Base-by-base conservation (phyloP, 179 eudicot genomes). In the Heliamphora ciliata region DNA sequence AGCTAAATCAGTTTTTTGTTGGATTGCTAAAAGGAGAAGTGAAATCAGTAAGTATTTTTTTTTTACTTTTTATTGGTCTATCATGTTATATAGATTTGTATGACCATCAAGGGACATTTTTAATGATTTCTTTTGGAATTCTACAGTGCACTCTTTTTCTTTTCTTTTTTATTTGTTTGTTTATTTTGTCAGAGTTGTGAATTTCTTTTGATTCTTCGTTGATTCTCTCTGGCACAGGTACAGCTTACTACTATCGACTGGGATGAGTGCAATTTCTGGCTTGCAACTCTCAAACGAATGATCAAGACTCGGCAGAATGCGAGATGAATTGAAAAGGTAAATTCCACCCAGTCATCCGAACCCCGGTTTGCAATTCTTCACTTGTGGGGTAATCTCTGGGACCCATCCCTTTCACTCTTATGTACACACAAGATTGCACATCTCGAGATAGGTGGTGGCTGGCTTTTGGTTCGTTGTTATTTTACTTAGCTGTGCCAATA, bases 201-300 rank as follows among this genome's bases (percentile, higher is more conserved):
- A 21, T 21, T 21, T 21, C 24, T 21, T 21, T 21, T 21, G 24
- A 21, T 21, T 21, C 24, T 21, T 21, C 24, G 24, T 21, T 21
- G 24, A 21, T 21, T 21, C 67, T 81, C 54, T 10, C 14, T 79
- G 56, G 24, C 79, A 76, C 81, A 94, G 98, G 97, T 93, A 51
- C 91, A 81, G 55, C 97, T 94, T 55, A 93, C 98, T 4, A 90
- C 97, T 15, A 94, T 94, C 76, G 98, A 94, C 79, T 94, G 98
- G 98, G 98, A 94, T 69, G 98, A 94, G 82, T 94, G 98, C 92
- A 90, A 89, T 81, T 90, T 90, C 86, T 94, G 98, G 98, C 86
- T 94, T 46, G 91, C 93, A 46, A 89, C 97, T 47, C 90, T 94
- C 14, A 94, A 94, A 87, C 89, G 98, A 81, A 94, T 94, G 98